Evolutionary conservation across 208 protist genomes (phyloP).

Genomic region (Herpetomonas samuelpessoai): DNA sequence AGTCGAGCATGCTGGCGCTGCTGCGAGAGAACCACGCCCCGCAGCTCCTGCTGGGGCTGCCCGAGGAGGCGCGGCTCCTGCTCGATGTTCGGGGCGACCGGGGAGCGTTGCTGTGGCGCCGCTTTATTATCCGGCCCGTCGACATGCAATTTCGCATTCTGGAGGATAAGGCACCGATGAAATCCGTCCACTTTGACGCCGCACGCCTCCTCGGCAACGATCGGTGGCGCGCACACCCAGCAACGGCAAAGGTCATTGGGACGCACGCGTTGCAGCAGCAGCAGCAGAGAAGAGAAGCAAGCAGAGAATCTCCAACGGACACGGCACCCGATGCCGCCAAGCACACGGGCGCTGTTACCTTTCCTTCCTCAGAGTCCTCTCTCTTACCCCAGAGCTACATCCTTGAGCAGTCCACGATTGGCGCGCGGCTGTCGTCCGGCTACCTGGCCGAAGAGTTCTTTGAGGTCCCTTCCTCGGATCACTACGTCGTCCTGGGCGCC

Average conservation of each 20-base stretch:
- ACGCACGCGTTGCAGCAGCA: neutral
- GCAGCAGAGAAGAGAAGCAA: neutral
- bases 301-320: neutral
- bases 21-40: constrained; percentile 58
- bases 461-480: constrained; percentile 32
- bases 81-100: constrained; percentile 62
- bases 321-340: neutral
- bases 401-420: constrained; percentile 33
- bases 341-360: too few species aligned
- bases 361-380: constrained; percentile 1
- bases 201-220: constrained; percentile 63
- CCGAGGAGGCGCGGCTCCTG: constrained; percentile 36
- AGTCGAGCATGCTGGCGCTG: constrained; percentile 47
- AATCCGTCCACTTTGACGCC: constrained; percentile 68
- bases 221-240: constrained; percentile 26
- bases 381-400: constrained; percentile 18
- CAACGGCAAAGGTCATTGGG: neutral
- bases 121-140: constrained; percentile 65
- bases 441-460: constrained; percentile 72
- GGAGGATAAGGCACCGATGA: constrained; percentile 69
- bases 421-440: constrained; percentile 49
- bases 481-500: constrained; percentile 73
- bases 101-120: constrained; percentile 68
- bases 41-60: constrained; percentile 71
- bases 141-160: constrained; percentile 62